Conservation (phyloP, 768 basidiomycete species). For the Pisolithus tinctorius region DNA sequence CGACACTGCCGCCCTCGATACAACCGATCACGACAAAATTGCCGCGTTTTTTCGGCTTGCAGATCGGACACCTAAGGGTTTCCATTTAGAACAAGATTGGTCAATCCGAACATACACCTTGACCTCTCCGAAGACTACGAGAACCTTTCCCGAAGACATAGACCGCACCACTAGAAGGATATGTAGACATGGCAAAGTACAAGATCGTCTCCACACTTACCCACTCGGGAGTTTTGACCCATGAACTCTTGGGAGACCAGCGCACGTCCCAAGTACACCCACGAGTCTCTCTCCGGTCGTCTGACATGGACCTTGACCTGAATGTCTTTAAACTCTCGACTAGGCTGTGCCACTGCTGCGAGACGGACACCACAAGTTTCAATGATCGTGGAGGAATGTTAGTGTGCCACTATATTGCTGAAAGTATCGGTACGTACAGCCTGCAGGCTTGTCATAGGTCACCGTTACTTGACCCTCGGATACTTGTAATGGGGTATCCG, state of each 20-base stretch:
- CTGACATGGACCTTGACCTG: slow-evolving; percentile 83
- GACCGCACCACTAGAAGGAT: slow-evolving; percentile 31
- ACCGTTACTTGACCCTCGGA: slow-evolving; percentile 13
- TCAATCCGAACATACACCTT: slow-evolving; percentile 12
- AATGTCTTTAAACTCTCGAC: slow-evolving; percentile 61
- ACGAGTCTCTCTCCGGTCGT: slow-evolving; percentile 70
- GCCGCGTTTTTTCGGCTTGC: slow-evolving; percentile 82
- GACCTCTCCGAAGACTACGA: slow-evolving; percentile 68
- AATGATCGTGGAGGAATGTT: neutral
- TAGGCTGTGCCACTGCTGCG: slow-evolving; percentile 19
- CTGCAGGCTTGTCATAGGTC: slow-evolving; percentile 9
- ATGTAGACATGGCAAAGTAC: slow-evolving; percentile 5
- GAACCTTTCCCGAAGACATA: slow-evolving; percentile 56
- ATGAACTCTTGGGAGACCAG: slow-evolving; percentile 66
- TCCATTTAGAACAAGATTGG: slow-evolving; percentile 1
- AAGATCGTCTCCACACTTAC: slow-evolving; percentile 36
- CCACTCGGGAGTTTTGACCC: slow-evolving; percentile 76
- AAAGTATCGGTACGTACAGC: slow-evolving; percentile 12
- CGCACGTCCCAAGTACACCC: slow-evolving; percentile 77
- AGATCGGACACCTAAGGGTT: slow-evolving; percentile 51
- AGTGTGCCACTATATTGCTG: slow-evolving; percentile 4
- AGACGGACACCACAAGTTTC: neutral
- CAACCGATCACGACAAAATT: slow-evolving; percentile 83
- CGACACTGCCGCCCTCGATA: slow-evolving; percentile 63
- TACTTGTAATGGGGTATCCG: slow-evolving; percentile 13